Conservation (phyloP, 2,329 filamentous ascomycete species). For the Penicillium occitanis region DNA sequence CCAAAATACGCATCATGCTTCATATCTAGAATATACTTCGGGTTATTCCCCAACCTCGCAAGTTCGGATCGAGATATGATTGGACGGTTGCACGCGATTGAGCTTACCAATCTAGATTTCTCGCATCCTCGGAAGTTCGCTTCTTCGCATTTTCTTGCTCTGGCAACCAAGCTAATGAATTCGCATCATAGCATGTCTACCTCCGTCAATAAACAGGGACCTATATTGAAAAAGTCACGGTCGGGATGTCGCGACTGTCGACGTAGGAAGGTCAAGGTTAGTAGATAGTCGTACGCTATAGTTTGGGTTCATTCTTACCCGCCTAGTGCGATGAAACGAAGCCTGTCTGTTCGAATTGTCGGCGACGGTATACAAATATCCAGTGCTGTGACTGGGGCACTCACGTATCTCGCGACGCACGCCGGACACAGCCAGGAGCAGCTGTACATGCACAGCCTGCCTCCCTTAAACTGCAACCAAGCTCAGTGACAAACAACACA, state of each 20-base stretch:
- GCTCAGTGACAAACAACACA: background rate
- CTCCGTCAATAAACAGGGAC: background rate
- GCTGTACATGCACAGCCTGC: background rate
- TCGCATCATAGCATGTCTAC: background rate
- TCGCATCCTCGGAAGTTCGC: background rate
- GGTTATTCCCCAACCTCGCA: background rate
- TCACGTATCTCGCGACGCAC: background rate
- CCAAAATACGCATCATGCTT: background rate
- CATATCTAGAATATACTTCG: background rate
- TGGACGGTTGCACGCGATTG: background rate
- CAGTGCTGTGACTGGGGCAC: background rate
- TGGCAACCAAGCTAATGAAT: background rate
- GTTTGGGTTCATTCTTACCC: too few relatives aligned
- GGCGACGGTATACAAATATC: background rate
- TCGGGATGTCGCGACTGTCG: background rate
- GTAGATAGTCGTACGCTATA: background rate
- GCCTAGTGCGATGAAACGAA: background rate
- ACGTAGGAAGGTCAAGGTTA: background rate
- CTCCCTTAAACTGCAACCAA: background rate
- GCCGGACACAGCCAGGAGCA: background rate
- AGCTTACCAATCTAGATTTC: background rate
- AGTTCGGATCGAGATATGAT: background rate
- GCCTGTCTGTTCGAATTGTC: background rate
- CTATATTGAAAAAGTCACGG: background rate
- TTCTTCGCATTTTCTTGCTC: background rate